Evolutionary conservation across 495 filamentous ascomycete species (phyloP).

Genomic region (Pseudomonodictys pantanalensis): DNA sequence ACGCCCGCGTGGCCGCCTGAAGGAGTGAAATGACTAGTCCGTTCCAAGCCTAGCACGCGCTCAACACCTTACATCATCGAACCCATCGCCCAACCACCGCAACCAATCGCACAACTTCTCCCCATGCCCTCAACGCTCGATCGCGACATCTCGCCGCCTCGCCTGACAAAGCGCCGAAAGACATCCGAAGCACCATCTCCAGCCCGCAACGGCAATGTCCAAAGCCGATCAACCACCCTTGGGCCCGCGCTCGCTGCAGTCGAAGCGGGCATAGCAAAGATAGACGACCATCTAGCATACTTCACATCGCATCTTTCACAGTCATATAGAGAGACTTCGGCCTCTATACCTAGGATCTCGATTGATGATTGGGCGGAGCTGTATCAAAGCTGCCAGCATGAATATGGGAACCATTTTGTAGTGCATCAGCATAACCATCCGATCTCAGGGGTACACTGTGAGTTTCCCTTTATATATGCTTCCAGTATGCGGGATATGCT

Average conservation of each 20-base stretch:
- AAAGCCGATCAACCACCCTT: not conserved
- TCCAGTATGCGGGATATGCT: constrained; percentile 6
- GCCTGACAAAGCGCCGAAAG: not conserved
- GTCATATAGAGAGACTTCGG: constrained; percentile 30
- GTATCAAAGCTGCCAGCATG: constrained; percentile 51
- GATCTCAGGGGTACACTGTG: constrained; percentile 56
- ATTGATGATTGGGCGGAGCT: constrained; percentile 51
- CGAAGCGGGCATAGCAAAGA: constrained; percentile 55
- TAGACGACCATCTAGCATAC: constrained; percentile 53
- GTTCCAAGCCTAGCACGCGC: too few relatives aligned
- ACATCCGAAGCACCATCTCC: not conserved
- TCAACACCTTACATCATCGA: too few relatives aligned
- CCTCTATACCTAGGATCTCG: constrained; percentile 40
- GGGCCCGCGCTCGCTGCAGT: constrained; percentile 47
- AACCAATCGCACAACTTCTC: not conserved
- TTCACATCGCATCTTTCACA: constrained; percentile 48
- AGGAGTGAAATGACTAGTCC: too few relatives aligned
- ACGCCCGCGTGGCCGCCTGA: too few relatives aligned
- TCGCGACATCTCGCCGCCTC: not conserved
- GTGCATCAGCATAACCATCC: constrained; percentile 71
- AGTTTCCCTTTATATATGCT: not conserved
- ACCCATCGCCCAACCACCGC: too few relatives aligned
- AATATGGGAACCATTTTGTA: constrained; percentile 58
- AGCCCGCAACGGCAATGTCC: not conserved
- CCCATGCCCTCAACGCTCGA: not conserved